Percentiles rank a stretch among this genome's conserved stretches.
phyloP scores from a whole-genome alignment of 2,329 filamentous ascomycete species.

The Ophiostoma perfectum region DNA sequence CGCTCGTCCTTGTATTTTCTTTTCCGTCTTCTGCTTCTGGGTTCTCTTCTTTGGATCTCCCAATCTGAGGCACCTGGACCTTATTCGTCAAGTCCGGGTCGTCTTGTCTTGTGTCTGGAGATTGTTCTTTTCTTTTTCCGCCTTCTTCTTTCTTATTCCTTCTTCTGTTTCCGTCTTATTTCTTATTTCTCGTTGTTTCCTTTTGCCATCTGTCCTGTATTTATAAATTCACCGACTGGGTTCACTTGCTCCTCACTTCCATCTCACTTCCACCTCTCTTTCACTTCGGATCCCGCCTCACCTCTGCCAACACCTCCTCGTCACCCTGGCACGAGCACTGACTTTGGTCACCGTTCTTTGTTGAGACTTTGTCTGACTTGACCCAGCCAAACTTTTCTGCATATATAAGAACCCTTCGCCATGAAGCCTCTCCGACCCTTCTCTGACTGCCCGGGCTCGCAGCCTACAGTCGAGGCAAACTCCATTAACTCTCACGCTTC shows the following conservation, averaged over 20 bases:
- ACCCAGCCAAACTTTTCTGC: background rate
- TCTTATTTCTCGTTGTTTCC: conserved; percentile 7
- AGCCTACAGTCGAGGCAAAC: background rate
- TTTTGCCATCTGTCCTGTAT: background rate
- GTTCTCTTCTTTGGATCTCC: background rate
- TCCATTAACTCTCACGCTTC: background rate
- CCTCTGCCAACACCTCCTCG: background rate
- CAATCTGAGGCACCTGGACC: background rate
- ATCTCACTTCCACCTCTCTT: background rate
- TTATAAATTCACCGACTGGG: background rate
- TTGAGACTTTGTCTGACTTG: conserved; percentile 1
- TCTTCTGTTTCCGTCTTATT: background rate
- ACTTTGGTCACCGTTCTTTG: background rate
- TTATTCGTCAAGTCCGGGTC: background rate
- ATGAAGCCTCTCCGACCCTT: background rate
- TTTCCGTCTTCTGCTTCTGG: too few relatives aligned
- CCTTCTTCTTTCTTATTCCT: background rate
- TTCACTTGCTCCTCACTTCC: background rate
- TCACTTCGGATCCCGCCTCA: background rate
- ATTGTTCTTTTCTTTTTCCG: conserved; percentile 4
- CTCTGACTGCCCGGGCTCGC: background rate
- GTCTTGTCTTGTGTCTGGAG: background rate
- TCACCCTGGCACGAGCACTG: background rate
- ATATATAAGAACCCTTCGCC: background rate
- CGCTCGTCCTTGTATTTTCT: too few relatives aligned